Conservation (phyloP, 129 eudicot genomes). For the Apium graveolens region DNA sequence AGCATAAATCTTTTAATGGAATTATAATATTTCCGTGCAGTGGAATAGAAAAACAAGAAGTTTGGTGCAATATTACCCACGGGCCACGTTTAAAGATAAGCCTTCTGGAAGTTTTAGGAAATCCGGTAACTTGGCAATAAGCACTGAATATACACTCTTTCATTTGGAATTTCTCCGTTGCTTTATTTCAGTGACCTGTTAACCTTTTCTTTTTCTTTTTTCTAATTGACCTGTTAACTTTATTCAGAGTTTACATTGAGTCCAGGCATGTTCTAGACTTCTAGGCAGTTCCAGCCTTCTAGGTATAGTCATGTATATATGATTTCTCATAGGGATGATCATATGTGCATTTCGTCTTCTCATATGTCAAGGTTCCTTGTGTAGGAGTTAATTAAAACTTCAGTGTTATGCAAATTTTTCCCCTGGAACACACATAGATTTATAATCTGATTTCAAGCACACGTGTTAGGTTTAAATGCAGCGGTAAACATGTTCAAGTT, state of each 20-base stretch:
- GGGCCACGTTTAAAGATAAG: no score
- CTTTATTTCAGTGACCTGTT: not conserved
- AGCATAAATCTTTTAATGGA: not conserved
- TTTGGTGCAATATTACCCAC: not conserved
- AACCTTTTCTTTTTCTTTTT: no score
- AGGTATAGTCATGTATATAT: no score
- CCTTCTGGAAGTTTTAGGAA: no score
- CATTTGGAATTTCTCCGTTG: not conserved
- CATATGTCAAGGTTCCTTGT: not conserved
- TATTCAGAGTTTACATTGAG: not conserved
- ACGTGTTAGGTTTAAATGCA: not conserved
- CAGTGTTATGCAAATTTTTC: not conserved
- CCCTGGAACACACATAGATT: not conserved
- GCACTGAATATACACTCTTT: no score
- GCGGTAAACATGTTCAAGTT: not conserved
- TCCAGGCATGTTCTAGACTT: not conserved
- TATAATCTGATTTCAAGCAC: not conserved
- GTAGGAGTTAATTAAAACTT: not conserved
- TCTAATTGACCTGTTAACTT: not conserved
- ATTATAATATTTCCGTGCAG: not conserved
- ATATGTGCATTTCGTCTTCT: not conserved
- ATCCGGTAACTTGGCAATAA: no score
- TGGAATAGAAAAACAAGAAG: not conserved
- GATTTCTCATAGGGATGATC: no score
- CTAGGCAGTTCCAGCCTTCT: no score